Conservation (phyloP, 2,329 filamentous ascomycete genomes). For the Venturia carpophila region DNA sequence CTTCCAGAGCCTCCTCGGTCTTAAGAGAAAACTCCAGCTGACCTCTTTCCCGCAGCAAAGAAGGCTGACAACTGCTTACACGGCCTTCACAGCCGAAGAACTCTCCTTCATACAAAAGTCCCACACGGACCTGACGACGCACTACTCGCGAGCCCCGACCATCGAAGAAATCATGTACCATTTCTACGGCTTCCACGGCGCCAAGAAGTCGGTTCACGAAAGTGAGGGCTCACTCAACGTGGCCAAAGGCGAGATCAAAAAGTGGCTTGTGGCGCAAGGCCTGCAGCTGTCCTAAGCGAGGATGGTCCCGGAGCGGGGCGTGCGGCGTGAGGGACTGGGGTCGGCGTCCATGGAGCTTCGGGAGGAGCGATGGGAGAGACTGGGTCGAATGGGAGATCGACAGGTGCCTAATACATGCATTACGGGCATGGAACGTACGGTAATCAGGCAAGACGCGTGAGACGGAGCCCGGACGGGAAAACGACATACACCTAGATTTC, state of each 20-base stretch:
- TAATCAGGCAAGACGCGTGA: not conserved
- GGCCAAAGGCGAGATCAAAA: not conserved
- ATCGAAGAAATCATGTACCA: conserved; percentile 8
- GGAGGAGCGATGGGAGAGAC: not conserved
- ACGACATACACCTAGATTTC: not conserved
- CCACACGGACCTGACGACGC: not conserved
- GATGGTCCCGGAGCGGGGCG: not conserved
- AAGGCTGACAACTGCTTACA: conserved; percentile 4
- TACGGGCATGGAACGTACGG: not conserved
- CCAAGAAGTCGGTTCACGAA: not conserved
- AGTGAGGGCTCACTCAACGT: not conserved
- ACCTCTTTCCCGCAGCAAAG: not conserved
- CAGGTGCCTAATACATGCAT: not conserved
- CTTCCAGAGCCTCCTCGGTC: too few relatives aligned
- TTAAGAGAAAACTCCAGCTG: not conserved
- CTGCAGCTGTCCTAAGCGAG: not conserved
- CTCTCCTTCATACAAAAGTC: conserved; percentile 4
- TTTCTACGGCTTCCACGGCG: not conserved
- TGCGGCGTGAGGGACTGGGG: not conserved
- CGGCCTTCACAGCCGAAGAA: not conserved
- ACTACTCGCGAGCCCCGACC: conserved; percentile 1
- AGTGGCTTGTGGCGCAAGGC: not conserved
- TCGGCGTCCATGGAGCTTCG: not conserved
- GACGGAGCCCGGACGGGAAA: too few relatives aligned
- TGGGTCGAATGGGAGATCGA: not conserved